phyloP scores from a whole-genome alignment of 441 rosid species.

The Bruguiera hainesii region DNA sequence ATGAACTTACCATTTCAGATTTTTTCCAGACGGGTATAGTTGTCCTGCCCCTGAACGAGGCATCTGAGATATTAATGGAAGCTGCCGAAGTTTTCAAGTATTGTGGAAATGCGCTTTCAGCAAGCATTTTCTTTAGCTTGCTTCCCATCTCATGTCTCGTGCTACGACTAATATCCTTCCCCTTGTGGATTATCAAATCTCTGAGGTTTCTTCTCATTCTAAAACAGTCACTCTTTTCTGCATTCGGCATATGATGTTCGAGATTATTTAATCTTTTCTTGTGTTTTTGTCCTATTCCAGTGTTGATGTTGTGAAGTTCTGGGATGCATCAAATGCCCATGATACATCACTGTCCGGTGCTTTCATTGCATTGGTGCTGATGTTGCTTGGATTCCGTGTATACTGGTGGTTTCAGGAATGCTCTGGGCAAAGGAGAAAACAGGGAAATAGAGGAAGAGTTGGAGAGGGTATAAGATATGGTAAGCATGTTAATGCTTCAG shows the following conservation, averaged over 20 bases:
- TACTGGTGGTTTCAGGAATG: conserved; percentile 95
- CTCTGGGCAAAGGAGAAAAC: conserved; percentile 72
- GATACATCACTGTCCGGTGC: conserved; percentile 48
- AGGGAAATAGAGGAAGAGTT: conserved; percentile 78
- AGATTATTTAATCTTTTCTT: conserved; percentile 19
- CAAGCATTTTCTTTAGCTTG: conserved; percentile 77
- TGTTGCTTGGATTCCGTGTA: conserved; percentile 78
- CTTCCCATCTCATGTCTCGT: conserved; percentile 87
- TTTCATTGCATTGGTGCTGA: conserved; percentile 85
- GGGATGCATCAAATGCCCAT: conserved; percentile 52
- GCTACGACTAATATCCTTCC: conserved; percentile 81
- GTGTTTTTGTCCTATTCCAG: conserved; percentile 34
- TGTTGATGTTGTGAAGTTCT: conserved; percentile 36
- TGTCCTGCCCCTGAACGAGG: conserved; percentile 86
- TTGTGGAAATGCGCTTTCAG: conserved; percentile 74
- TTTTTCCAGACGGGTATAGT: conserved; percentile 81
- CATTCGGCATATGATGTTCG: conserved; percentile 7
- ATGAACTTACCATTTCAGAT: conserved; percentile 36
- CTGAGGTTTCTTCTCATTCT: conserved; percentile 52
- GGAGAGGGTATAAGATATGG: conserved; percentile 98
- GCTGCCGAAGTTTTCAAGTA: conserved; percentile 84
- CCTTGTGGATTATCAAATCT: conserved; percentile 76
- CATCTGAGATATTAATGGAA: conserved; percentile 84
- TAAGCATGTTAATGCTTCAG: conserved; percentile 26
- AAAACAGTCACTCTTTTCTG: conserved; percentile 20